Evolutionary conservation across 345 rosid species (phyloP).

Genomic region (Eucalyptus curtisii): DNA sequence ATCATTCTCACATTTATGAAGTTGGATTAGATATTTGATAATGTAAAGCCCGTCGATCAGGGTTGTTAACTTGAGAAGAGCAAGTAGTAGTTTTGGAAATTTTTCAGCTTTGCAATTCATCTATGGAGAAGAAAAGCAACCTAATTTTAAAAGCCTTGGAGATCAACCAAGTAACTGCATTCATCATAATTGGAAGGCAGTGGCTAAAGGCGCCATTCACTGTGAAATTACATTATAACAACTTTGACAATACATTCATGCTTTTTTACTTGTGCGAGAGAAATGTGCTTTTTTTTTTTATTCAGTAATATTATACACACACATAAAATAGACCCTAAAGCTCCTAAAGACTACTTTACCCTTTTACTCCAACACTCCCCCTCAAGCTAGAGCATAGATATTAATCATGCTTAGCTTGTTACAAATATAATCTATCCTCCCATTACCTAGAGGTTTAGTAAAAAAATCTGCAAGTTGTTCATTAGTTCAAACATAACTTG

Average conservation of each 20-base stretch:
- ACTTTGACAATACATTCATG: not conserved
- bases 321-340: too few relatives aligned
- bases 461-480: too few relatives aligned
- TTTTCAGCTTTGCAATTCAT: not conserved
- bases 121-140: not conserved
- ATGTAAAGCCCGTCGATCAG: not conserved
- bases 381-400: too few relatives aligned
- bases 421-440: too few relatives aligned
- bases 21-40: not conserved
- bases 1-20: not conserved
- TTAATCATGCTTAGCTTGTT: too few relatives aligned
- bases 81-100: not conserved
- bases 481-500: accelerated
- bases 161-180: not conserved
- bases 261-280: not conserved
- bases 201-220: not conserved
- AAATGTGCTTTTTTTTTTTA: too few relatives aligned
- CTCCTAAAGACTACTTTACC: too few relatives aligned
- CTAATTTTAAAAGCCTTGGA: not conserved
- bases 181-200: not conserved
- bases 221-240: not conserved
- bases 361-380: too few relatives aligned
- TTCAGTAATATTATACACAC: too few relatives aligned
- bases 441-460: too few relatives aligned
- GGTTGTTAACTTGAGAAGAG: not conserved